Conservation (phyloP, 2,329 filamentous ascomycete species). For the Scedosporium dehoogii region DNA sequence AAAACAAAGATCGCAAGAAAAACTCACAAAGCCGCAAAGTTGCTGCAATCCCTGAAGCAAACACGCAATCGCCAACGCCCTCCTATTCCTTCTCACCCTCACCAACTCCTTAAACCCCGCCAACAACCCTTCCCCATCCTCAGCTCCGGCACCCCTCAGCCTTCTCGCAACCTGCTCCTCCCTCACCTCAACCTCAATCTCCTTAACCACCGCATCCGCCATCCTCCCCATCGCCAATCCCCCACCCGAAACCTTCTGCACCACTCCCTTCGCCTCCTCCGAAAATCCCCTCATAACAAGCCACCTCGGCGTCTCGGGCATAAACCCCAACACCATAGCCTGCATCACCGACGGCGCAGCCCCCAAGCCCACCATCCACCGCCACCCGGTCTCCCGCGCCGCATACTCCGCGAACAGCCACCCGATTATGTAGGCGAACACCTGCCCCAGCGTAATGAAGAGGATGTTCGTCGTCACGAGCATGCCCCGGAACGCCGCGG, state of each 20-base stretch:
- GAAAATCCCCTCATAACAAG: conserved; percentile 60
- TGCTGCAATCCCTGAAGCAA: conserved; percentile 82
- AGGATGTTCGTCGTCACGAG: conserved; percentile 74
- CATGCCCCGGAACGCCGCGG: conserved; percentile 63
- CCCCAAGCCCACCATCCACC: conserved; percentile 85
- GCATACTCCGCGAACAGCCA: conserved; percentile 59
- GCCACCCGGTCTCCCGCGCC: conserved; percentile 54
- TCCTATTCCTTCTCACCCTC: conserved; percentile 51
- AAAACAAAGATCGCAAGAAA: neutral
- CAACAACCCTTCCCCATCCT: conserved; percentile 11
- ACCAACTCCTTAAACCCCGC: conserved; percentile 40
- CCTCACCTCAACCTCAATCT: conserved; percentile 66
- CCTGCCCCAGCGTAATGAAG: conserved; percentile 80
- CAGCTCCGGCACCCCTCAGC: conserved; percentile 29
- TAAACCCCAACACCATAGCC: conserved; percentile 52
- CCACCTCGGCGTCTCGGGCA: conserved; percentile 88
- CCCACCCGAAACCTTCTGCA: conserved; percentile 54
- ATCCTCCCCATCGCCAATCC: conserved; percentile 30
- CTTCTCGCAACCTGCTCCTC: conserved; percentile 50
- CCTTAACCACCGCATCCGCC: conserved; percentile 51
- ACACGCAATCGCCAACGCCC: conserved; percentile 76
- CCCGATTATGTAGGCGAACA: conserved; percentile 77
- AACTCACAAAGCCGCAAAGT: conserved; percentile 67
- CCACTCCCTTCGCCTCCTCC: conserved; percentile 52
- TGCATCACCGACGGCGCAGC: conserved; percentile 68